A percentile compares a stretch with the other conserved stretches of the same genome.
phyloP scores from a whole-genome alignment of 108 stramenopile genomes.

The Bacterosira constricta region DNA sequence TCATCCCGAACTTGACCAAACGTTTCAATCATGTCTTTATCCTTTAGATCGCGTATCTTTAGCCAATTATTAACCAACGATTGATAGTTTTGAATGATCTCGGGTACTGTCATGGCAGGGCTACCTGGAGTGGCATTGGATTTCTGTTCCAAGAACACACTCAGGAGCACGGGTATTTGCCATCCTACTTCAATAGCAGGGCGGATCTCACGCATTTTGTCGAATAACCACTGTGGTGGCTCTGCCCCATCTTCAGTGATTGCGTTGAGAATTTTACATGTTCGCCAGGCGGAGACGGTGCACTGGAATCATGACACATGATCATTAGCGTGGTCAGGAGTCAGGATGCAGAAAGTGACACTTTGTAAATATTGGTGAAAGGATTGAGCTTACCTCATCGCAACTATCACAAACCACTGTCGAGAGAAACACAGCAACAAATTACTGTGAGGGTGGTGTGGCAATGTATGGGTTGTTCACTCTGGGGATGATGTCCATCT shows the following conservation, averaged over 20 bases:
- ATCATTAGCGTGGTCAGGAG: too few species aligned
- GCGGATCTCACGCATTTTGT: slow-evolving; percentile 46
- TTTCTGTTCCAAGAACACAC: slow-evolving; percentile 34
- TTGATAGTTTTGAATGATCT: slow-evolving; percentile 36
- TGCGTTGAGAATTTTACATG: slow-evolving; percentile 27
- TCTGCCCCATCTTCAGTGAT: slow-evolving; percentile 6
- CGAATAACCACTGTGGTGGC: slow-evolving; percentile 47
- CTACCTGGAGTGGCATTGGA: not conserved
- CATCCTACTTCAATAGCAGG: slow-evolving; percentile 52
- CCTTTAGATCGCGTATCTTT: slow-evolving; percentile 11
- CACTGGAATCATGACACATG: slow-evolving; percentile 5
- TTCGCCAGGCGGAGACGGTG: slow-evolving; percentile 43
- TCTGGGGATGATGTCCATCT: not conserved
- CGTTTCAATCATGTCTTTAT: slow-evolving; percentile 39
- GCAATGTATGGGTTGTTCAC: too few species aligned
- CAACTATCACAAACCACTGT: slow-evolving; percentile 43
- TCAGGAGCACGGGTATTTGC: slow-evolving; percentile 46
- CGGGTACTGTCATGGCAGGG: slow-evolving; percentile 39
- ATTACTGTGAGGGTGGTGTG: too few species aligned
- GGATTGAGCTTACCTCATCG: slow-evolving; percentile 14
- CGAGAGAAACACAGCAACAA: too few species aligned
- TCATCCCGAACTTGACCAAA: slow-evolving; percentile 46
- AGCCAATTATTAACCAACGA: slow-evolving; percentile 31
- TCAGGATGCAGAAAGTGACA: too few species aligned
- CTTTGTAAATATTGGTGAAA: not conserved